These are phyloP conservation scores for Fusarium nurragi DNA, from an alignment of 2,329 filamentous ascomycete species.

Conservation along the genomic window DNA sequence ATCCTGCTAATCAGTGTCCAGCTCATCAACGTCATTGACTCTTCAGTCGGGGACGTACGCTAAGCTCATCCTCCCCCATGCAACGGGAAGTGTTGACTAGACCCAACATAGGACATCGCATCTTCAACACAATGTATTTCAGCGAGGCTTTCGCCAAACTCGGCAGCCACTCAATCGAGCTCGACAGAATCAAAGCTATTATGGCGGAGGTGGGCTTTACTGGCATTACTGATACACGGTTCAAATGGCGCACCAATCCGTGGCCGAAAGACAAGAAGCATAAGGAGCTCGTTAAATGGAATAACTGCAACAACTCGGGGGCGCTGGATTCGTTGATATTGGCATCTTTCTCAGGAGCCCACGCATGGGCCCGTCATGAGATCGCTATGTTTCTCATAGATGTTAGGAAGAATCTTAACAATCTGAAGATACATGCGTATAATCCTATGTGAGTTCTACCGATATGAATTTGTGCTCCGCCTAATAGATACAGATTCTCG, in stretches of 20 bases:
- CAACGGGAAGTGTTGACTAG: background rate
- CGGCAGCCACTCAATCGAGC: background rate
- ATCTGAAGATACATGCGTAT: slow-evolving; percentile 20
- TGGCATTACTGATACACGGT: background rate
- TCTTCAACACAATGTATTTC: slow-evolving; percentile 14
- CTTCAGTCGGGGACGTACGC: background rate
- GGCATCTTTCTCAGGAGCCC: slow-evolving; percentile 10
- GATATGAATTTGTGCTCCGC: rapidly evolving
- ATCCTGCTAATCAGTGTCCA: rapidly evolving
- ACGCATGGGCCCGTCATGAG: slow-evolving; percentile 22
- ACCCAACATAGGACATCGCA: background rate
- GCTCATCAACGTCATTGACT: background rate
- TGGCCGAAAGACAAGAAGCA: slow-evolving; percentile 27
- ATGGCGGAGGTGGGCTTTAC: slow-evolving; percentile 7
- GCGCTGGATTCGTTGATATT: slow-evolving; percentile 17
- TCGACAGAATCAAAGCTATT: slow-evolving; percentile 3
- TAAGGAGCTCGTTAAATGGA: slow-evolving; percentile 18
- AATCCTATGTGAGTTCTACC: slow-evolving; percentile 10
- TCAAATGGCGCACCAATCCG: slow-evolving; percentile 15
- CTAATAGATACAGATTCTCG: background rate
- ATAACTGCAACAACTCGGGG: background rate
- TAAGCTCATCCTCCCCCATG: rapidly evolving
- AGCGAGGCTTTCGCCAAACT: slow-evolving; percentile 4
- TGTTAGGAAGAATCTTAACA: slow-evolving; percentile 22
- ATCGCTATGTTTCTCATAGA: slow-evolving; percentile 12